Evolutionary conservation across 148 eudicot genomes (phyloP).

Genomic region (Linanthus parryae): DNA sequence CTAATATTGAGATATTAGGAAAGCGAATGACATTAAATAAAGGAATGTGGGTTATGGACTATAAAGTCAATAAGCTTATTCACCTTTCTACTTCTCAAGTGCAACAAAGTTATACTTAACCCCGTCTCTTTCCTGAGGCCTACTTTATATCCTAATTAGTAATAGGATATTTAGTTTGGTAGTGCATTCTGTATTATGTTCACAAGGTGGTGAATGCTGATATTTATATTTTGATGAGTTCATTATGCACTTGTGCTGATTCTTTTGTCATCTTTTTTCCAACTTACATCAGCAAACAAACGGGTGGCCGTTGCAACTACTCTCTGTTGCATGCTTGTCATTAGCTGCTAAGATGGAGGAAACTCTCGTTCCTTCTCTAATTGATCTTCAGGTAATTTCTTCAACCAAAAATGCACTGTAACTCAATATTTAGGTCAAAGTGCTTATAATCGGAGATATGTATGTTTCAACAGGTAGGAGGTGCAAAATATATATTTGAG

Average conservation of each 20-base stretch:
- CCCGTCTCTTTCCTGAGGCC: too few species aligned
- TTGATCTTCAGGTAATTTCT: slow-evolving; percentile 67
- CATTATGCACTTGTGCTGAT: not conserved
- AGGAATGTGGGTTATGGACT: too few species aligned
- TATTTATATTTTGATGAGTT: not conserved
- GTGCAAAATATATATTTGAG: slow-evolving; percentile 61
- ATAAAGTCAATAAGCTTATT: too few species aligned
- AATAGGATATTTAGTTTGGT: too few species aligned
- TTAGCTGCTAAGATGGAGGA: slow-evolving; percentile 99
- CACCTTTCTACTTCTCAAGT: too few species aligned
- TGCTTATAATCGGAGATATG: too few species aligned
- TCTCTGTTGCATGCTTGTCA: slow-evolving; percentile 91
- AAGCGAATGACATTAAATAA: too few species aligned
- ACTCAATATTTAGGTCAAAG: not conserved
- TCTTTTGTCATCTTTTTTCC: not conserved
- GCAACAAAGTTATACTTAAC: too few species aligned
- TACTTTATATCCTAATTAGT: too few species aligned
- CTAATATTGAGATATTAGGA: too few species aligned
- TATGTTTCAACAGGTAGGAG: slow-evolving; percentile 48
- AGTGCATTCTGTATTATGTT: too few species aligned
- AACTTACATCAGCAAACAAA: slow-evolving; percentile 50
- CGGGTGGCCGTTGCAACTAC: slow-evolving; percentile 92
- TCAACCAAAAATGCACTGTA: not conserved
- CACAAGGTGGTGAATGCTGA: too few species aligned
- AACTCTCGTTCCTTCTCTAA: slow-evolving; percentile 83